Percentiles rank a stretch among this genome's conserved stretches.
phyloP scores from a whole-genome alignment of 2,329 filamentous ascomycete species.

The Tolypocladium guangdongense region DNA sequence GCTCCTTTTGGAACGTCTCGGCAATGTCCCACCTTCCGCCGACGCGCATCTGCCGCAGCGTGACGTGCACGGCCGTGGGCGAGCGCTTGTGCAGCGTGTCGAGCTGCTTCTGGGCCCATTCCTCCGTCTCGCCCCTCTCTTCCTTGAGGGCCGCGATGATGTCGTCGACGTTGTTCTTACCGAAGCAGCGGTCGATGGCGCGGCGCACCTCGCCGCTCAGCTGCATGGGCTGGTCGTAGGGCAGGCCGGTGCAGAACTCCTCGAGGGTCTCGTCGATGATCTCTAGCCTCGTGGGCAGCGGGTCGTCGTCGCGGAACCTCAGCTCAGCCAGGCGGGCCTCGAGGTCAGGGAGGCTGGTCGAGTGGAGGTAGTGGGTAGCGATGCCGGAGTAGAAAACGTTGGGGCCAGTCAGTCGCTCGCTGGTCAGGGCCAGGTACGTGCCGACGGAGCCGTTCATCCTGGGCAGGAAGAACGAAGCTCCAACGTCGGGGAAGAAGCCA shows the following conservation, averaged over 20 bases:
- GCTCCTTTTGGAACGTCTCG: slow-evolving; percentile 76
- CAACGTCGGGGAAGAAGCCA: slow-evolving; percentile 97
- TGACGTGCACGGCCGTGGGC: slow-evolving; percentile 77
- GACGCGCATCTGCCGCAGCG: slow-evolving; percentile 70
- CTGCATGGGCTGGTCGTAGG: slow-evolving; percentile 57
- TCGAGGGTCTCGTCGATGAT: slow-evolving; percentile 82
- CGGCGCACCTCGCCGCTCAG: slow-evolving; percentile 60
- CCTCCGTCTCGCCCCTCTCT: slow-evolving; percentile 38
- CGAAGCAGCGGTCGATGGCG: slow-evolving; percentile 79
- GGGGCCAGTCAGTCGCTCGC: slow-evolving; percentile 68
- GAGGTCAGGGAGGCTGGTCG: slow-evolving; percentile 69
- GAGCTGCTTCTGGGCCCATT: slow-evolving; percentile 73
- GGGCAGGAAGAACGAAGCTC: slow-evolving; percentile 90
- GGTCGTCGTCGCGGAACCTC: slow-evolving; percentile 69
- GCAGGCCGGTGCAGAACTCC: slow-evolving; percentile 81
- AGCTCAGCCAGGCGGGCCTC: slow-evolving; percentile 83
- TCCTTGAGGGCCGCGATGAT: slow-evolving; percentile 60
- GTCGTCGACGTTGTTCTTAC: slow-evolving; percentile 51
- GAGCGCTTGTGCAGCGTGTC: slow-evolving; percentile 67
- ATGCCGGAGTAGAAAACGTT: slow-evolving; percentile 86
- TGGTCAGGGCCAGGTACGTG: slow-evolving; percentile 88
- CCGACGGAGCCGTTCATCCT: slow-evolving; percentile 78
- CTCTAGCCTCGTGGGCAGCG: slow-evolving; percentile 48
- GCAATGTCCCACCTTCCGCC: slow-evolving; percentile 68
- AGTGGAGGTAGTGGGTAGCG: slow-evolving; percentile 94